Evolutionary conservation across 352 stramenopile genomes (phyloP).

Genomic region (Thraustochytrium sp.): DNA sequence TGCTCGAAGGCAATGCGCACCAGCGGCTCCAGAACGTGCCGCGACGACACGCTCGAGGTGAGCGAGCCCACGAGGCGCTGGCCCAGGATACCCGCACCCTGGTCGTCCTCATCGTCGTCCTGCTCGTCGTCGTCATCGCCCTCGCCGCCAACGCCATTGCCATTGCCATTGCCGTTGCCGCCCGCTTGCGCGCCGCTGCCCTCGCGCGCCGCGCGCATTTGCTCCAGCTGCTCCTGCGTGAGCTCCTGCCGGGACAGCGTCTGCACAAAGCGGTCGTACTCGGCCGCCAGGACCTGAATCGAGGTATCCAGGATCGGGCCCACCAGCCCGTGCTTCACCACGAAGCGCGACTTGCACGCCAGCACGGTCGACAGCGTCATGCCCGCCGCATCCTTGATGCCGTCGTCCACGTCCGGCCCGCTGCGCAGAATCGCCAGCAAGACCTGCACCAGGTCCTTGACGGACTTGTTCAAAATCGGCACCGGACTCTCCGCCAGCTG

Average conservation of each 20-base stretch:
- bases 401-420: neutral
- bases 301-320: neutral
- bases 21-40: neutral
- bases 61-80: neutral
- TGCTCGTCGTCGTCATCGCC: neutral
- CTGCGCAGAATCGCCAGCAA: neutral
- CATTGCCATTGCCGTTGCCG: too few species aligned
- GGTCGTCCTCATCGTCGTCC: neutral
- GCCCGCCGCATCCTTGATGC: conserved; percentile 14
- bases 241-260: neutral
- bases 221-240: neutral
- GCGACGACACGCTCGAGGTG: neutral
- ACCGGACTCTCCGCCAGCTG: conserved; percentile 7
- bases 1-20: neutral
- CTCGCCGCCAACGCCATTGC: neutral
- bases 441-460: conserved; percentile 4
- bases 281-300: neutral
- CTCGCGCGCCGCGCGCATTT: neutral
- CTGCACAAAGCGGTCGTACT: conserved; percentile 1
- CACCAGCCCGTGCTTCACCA: neutral
- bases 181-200: too few species aligned
- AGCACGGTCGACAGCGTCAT: neutral
- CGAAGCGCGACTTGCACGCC: conserved; percentile 30
- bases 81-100: neutral
- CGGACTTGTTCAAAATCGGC: conserved; percentile 32